These are phyloP conservation scores for Corymbia calophylla DNA, from an alignment of 441 rosid genomes.

Conservation along the genomic window DNA sequence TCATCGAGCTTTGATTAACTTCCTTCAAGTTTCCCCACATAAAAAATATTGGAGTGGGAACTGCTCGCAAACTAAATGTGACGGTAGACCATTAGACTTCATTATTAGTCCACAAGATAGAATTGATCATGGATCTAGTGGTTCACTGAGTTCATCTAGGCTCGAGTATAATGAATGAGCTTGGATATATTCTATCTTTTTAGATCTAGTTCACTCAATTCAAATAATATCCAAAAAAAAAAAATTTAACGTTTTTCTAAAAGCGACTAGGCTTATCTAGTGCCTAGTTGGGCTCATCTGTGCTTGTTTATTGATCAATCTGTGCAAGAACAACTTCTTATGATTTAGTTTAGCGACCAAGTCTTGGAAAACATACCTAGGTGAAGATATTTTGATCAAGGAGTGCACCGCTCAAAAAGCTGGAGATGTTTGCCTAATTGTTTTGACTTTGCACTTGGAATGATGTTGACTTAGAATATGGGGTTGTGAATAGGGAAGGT, in stretches of 20 bases:
- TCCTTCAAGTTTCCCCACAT: neutral
- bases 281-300: neutral
- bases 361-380: neutral
- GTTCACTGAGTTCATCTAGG: neutral
- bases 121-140: neutral
- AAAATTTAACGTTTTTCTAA: too few species aligned
- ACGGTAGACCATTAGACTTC: neutral
- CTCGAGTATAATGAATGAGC: too few species aligned
- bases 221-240: neutral
- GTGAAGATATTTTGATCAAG: neutral
- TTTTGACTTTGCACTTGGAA: too few species aligned
- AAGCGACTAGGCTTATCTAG: neutral
- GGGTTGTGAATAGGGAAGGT: constrained; percentile 30
- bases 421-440: neutral
- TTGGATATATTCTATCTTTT: too few species aligned
- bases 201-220: too few species aligned
- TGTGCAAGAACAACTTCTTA: neutral
- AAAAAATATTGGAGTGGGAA: neutral
- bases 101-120: neutral
- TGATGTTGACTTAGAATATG: neutral
- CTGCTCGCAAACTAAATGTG: neutral
- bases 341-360: neutral
- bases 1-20: neutral
- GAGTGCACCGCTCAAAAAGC: neutral
- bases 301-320: neutral